Percentiles rank a stretch among this genome's conserved stretches.
phyloP scores from a whole-genome alignment of 2,329 filamentous ascomycete genomes.

The Penicillium carneum region DNA sequence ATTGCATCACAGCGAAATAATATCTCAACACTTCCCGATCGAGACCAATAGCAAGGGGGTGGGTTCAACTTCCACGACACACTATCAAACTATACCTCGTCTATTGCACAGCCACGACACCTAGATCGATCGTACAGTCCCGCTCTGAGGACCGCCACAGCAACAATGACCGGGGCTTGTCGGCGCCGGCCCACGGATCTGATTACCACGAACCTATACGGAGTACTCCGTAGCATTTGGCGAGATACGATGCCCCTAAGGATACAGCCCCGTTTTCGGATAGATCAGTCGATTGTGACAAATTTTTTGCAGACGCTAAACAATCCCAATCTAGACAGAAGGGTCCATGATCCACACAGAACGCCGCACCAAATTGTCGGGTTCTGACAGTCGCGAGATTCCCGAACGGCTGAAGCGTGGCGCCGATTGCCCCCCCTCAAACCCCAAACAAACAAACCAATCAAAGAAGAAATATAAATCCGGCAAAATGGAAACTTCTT shows the following conservation, averaged over 20 bases:
- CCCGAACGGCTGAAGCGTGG: conserved; percentile 16
- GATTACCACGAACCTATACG: background rate
- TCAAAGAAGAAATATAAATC: background rate
- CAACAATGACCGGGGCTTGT: conserved; percentile 2
- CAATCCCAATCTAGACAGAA: conserved; percentile 5
- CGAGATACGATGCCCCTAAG: background rate
- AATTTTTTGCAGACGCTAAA: conserved; percentile 5
- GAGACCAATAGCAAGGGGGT: conserved; percentile 5
- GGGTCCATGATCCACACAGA: conserved; percentile 28
- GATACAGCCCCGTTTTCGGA: conserved; percentile 11
- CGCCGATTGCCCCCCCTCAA: background rate
- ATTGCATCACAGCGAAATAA: conserved; percentile 13
- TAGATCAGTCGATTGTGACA: conserved; percentile 13
- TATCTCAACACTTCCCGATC: conserved; percentile 1
- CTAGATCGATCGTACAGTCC: conserved; percentile 7
- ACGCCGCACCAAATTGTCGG: conserved; percentile 38
- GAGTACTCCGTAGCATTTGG: background rate
- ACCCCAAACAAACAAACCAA: background rate
- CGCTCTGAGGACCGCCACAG: conserved; percentile 15
- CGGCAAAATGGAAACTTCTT: conserved; percentile 8
- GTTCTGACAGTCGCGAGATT: conserved; percentile 31
- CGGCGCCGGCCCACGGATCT: conserved; percentile 11
- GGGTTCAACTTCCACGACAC: background rate
- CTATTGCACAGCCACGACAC: background rate
- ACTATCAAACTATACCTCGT: background rate